Conservation (phyloP, 2,329 filamentous ascomycete species). For the Diaporthe amygdali region DNA sequence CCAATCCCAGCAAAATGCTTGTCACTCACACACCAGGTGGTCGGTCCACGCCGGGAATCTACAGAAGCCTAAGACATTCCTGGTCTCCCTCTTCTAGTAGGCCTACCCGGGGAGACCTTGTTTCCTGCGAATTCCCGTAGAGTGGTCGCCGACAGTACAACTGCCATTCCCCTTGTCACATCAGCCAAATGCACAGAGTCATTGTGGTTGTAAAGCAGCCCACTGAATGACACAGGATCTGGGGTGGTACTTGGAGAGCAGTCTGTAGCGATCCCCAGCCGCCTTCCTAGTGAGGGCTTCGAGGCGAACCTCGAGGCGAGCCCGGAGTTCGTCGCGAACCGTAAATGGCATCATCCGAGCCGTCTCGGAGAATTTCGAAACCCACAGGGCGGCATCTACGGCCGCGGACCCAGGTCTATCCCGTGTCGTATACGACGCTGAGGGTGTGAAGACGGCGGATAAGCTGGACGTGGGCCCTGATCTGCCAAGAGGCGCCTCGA, state of each 20-base stretch:
- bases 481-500: neutral
- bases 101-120: neutral
- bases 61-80: neutral
- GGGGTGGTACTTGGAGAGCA: neutral
- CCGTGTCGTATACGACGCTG: neutral
- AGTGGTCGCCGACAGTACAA: neutral
- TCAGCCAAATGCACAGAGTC: neutral
- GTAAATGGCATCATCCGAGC: neutral
- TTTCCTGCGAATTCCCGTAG: neutral
- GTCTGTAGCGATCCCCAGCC: neutral
- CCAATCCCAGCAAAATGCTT: neutral
- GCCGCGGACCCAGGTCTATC: neutral
- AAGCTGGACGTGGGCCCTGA: neutral
- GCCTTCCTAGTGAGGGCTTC: neutral
- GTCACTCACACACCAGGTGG: neutral
- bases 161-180: neutral
- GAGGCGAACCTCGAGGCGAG: neutral
- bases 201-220: neutral
- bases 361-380: constrained; percentile 2
- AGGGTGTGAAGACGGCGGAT: neutral
- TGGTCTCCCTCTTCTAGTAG: neutral
- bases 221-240: neutral
- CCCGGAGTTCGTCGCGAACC: neutral
- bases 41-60: neutral
- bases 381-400: neutral